Conservation (phyloP, 2,329 filamentous ascomycete genomes). For the Coniochaeta sp. region DNA sequence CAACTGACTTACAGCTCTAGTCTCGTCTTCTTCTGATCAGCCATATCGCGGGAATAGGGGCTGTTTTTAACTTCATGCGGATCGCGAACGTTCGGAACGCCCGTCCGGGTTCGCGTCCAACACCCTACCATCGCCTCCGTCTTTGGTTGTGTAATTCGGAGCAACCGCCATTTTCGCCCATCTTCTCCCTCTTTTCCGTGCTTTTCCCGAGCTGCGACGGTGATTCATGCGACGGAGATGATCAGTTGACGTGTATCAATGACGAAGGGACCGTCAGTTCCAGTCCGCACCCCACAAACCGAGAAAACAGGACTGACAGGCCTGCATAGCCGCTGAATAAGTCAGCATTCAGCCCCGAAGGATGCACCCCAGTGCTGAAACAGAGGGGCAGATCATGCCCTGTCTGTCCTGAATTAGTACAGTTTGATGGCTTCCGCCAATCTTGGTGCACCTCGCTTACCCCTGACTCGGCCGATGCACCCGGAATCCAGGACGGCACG, state of each 20-base stretch:
- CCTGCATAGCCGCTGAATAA: not conserved
- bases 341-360: too few species aligned
- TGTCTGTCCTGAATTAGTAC: too few species aligned
- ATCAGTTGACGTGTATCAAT: not conserved
- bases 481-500: too few species aligned
- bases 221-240: not conserved
- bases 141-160: not conserved
- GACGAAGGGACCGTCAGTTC: not conserved
- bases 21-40: not conserved
- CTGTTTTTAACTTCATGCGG: conserved; percentile 1
- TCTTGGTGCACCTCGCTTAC: too few species aligned
- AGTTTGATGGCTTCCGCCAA: too few species aligned
- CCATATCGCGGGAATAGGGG: not conserved
- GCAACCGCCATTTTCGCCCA: not conserved
- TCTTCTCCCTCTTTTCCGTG: not conserved
- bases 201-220: not conserved
- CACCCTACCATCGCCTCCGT: not conserved
- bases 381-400: not conserved
- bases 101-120: not conserved
- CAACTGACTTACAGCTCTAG: not conserved
- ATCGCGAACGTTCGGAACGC: not conserved
- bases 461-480: too few species aligned
- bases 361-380: not conserved
- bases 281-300: not conserved
- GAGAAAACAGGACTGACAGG: not conserved